These are phyloP conservation scores for Gossypium laxum DNA, from an alignment of 441 rosid genomes.

Conservation along the genomic window DNA sequence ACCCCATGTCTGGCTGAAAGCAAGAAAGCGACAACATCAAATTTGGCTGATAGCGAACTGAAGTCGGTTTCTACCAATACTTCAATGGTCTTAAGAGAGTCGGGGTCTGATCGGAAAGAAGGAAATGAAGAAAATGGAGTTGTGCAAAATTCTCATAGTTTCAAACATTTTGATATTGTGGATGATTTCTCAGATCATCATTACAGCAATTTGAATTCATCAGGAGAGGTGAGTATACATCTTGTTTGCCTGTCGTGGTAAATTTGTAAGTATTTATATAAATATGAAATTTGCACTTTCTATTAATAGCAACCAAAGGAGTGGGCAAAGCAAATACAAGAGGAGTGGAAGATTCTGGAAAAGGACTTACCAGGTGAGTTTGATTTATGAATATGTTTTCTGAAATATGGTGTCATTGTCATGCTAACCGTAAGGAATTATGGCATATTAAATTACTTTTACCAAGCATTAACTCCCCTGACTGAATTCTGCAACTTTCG, in stretches of 20 bases:
- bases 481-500: not conserved
- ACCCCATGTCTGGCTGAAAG: conserved; percentile 9
- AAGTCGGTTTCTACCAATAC: conserved; percentile 19
- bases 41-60: conserved; percentile 16
- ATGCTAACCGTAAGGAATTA: not conserved
- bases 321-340: conserved; percentile 48
- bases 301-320: conserved; percentile 28
- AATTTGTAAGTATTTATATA: not conserved
- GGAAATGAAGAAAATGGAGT: conserved; percentile 19
- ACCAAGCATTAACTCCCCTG: not conserved
- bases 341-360: conserved; percentile 51
- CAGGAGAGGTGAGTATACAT: conserved; percentile 24
- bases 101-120: conserved; percentile 16
- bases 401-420: not conserved
- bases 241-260: not conserved
- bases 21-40: conserved; percentile 5
- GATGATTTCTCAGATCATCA: conserved; percentile 50
- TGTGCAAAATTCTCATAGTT: conserved; percentile 17
- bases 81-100: conserved; percentile 22
- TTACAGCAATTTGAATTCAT: conserved; percentile 21
- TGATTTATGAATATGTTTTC: not conserved
- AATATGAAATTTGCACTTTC: not conserved
- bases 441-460: not conserved
- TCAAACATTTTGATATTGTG: conserved; percentile 44
- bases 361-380: conserved; percentile 41